Percentiles rank a stretch among this genome's conserved stretches.
Conservation (phyloP, 768 basidiomycete genomes). For the Saitozyma sp. region DNA sequence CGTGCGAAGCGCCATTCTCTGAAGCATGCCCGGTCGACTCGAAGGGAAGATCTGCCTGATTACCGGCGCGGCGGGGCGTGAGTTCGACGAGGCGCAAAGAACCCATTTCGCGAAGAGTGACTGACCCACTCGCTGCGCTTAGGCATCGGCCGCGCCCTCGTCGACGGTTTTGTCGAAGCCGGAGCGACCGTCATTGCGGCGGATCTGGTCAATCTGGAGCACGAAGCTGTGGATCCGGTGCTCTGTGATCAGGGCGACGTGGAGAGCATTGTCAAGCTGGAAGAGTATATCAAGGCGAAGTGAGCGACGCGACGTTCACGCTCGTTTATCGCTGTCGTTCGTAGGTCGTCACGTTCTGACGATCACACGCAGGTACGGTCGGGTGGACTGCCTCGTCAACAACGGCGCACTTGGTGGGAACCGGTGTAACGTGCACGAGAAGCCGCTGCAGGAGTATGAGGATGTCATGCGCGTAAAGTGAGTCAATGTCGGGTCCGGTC, state of each 20-base stretch:
- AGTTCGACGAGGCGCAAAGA: background rate
- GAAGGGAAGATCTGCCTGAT: conserved; percentile 19
- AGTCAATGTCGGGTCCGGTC: conserved; percentile 1
- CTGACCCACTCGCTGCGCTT: background rate
- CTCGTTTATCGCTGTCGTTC: background rate
- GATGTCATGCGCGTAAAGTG: conserved; percentile 36
- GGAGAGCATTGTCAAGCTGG: conserved; percentile 1
- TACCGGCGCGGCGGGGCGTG: conserved; percentile 19
- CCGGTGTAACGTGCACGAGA: conserved; percentile 9
- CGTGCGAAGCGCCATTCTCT: too few species aligned
- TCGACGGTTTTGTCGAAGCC: conserved; percentile 14
- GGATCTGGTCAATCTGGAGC: conserved; percentile 6
- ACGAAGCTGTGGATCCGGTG: conserved; percentile 7
- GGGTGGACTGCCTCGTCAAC: conserved; percentile 20
- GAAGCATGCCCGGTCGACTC: background rate
- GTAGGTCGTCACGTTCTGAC: background rate
- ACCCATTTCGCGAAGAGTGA: background rate
- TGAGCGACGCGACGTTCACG: background rate
- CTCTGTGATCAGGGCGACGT: conserved; percentile 9
- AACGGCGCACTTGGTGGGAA: conserved; percentile 19
- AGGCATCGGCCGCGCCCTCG: conserved; percentile 22
- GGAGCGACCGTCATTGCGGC: conserved; percentile 16
- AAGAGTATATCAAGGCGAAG: conserved; percentile 3
- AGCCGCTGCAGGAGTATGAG: conserved; percentile 15
- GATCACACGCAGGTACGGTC: conserved; percentile 7